Evolutionary conservation across 139 green algal genomes (phyloP).

Genomic region (Haematococcus sp.): DNA sequence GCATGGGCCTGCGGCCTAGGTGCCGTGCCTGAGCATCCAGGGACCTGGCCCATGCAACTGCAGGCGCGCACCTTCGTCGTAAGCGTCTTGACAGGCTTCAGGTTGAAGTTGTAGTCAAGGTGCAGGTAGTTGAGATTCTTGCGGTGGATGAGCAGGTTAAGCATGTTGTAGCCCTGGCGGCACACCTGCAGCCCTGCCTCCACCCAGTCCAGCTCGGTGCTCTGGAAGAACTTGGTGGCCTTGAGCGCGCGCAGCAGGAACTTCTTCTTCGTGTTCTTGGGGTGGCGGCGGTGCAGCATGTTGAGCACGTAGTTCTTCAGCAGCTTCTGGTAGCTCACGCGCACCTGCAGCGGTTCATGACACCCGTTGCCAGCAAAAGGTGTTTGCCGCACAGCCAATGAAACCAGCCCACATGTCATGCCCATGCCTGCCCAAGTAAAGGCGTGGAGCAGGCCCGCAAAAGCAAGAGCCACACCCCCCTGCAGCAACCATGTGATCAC

Average conservation of each 20-base stretch:
- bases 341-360: constrained; percentile 78
- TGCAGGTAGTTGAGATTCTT: constrained; percentile 99
- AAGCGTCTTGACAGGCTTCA: constrained; percentile 99
- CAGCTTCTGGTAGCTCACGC: constrained; percentile 99
- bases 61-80: constrained; percentile 69
- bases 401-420: neutral
- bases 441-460: neutral
- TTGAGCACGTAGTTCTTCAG: constrained; percentile 99
- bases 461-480: neutral
- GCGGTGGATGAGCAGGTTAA: constrained; percentile 99
- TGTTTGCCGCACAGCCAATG: too few relatives aligned
- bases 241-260: constrained; percentile 88
- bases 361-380: too few relatives aligned
- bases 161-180: constrained; percentile 99
- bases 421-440: too few relatives aligned
- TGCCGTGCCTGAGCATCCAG: too few relatives aligned
- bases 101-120: constrained; percentile 99
- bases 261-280: constrained; percentile 94
- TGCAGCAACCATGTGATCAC: too few relatives aligned
- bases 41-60: too few relatives aligned
- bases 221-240: constrained; percentile 99
- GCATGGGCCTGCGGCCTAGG: too few relatives aligned
- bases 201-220: constrained; percentile 98
- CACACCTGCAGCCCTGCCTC: constrained; percentile 98
- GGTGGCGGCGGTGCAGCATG: constrained; percentile 86